phyloP scores from a whole-genome alignment of 2,329 filamentous ascomycete species.

The Trichoderma simmonsii region DNA sequence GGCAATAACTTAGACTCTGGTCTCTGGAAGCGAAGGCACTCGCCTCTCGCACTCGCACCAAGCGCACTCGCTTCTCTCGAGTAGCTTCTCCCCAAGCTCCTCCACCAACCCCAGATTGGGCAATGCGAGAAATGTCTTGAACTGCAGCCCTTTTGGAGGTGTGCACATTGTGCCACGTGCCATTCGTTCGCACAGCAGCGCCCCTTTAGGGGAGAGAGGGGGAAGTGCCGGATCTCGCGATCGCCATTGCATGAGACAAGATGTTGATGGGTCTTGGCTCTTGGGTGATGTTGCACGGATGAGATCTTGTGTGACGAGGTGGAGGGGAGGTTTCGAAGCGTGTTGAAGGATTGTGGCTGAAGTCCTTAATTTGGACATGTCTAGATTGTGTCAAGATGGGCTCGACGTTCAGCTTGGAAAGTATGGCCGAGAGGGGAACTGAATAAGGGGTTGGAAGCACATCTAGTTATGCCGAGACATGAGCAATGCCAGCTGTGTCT shows the following conservation, averaged over 20 bases:
- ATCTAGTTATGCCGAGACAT: slow-evolving; percentile 3
- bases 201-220: background rate
- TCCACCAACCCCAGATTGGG: slow-evolving; percentile 15
- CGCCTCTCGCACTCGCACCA: slow-evolving; percentile 12
- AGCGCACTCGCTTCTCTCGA: background rate
- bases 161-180: slow-evolving; percentile 17
- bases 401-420: background rate
- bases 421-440: background rate
- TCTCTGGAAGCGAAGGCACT: slow-evolving; percentile 11
- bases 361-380: slow-evolving; percentile 15
- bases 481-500: background rate
- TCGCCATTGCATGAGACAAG: slow-evolving; percentile 6
- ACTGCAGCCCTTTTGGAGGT: background rate
- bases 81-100: background rate
- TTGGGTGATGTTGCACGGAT: slow-evolving; percentile 3
- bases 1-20: background rate
- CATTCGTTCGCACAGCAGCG: background rate
- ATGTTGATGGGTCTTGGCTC: background rate
- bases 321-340: background rate
- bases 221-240: slow-evolving; percentile 12
- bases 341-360: slow-evolving; percentile 12
- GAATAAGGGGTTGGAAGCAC: background rate
- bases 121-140: slow-evolving; percentile 17
- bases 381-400: background rate
- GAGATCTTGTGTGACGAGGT: slow-evolving; percentile 14